Evolutionary conservation across 2,329 filamentous ascomycete genomes (phyloP).

Genomic region (Annulohypoxylon truncatum): DNA sequence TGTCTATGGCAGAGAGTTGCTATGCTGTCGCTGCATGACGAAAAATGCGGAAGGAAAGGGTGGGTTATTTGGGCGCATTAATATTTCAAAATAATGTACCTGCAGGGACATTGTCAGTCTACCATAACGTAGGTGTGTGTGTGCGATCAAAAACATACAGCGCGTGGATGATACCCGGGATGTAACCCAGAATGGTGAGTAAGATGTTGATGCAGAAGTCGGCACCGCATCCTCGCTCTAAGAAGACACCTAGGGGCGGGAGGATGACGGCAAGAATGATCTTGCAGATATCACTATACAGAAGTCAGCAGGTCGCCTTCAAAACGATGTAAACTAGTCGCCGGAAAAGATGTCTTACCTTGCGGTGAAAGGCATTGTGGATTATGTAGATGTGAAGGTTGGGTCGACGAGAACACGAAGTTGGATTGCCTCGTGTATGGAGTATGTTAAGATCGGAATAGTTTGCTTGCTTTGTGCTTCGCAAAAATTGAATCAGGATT

Average conservation of each 20-base stretch:
- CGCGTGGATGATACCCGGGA: constrained; percentile 82
- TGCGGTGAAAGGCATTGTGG: constrained; percentile 69
- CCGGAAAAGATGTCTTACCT: constrained; percentile 57
- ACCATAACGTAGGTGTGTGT: not conserved
- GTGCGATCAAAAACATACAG: constrained; percentile 65
- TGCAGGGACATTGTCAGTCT: constrained; percentile 47
- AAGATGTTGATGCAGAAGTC: constrained; percentile 85
- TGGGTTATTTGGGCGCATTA: constrained; percentile 54
- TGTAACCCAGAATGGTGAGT: constrained; percentile 76
- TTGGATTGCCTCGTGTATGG: not conserved
- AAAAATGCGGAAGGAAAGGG: constrained; percentile 20
- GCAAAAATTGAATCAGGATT: not conserved
- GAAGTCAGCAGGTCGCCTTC: constrained; percentile 9
- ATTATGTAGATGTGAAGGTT: constrained; percentile 9
- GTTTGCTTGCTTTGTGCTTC: not conserved
- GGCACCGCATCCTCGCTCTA: constrained; percentile 80
- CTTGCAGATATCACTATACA: constrained; percentile 67
- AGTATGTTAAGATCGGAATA: not conserved
- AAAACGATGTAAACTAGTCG: not conserved
- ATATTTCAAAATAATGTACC: constrained; percentile 82
- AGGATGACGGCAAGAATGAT: constrained; percentile 82
- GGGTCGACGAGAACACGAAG: not conserved
- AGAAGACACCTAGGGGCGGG: constrained; percentile 83
- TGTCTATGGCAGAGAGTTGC: constrained; percentile 26
- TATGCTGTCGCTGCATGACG: constrained; percentile 33